Evolutionary conservation across 371 early-diverging fungal species (phyloP).

Genomic region (Batrachochytrium dendrobatidis): DNA sequence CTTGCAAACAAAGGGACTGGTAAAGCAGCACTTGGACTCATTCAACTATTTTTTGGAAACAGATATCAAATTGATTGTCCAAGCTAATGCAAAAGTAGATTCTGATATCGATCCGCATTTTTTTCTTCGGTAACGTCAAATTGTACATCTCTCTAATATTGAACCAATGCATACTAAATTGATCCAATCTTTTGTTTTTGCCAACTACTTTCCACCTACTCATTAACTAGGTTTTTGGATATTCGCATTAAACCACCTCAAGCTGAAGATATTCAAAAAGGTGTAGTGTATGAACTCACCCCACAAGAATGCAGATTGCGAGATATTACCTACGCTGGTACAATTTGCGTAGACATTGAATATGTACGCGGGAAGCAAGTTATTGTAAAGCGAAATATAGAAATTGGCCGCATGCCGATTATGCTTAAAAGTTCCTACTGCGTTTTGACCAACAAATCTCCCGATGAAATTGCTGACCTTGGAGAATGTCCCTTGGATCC

Average conservation of each 20-base stretch:
- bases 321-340: conserved; percentile 96
- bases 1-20: conserved; percentile 95
- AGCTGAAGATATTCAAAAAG: conserved; percentile 66
- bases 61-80: conserved; percentile 92
- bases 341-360: conserved; percentile 95
- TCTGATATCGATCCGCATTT: conserved; percentile 98
- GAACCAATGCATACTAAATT: too few species aligned
- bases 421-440: conserved; percentile 96
- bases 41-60: conserved; percentile 98
- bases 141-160: too few species aligned
- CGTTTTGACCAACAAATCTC: conserved; percentile 69
- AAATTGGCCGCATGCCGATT: conserved; percentile 97
- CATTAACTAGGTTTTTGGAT: conserved; percentile 81
- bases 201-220: too few species aligned
- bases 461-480: conserved; percentile 75
- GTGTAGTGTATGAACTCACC: conserved; percentile 51
- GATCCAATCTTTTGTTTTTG: neutral
- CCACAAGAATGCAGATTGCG: conserved; percentile 99
- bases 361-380: conserved; percentile 89
- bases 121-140: conserved; percentile 60
- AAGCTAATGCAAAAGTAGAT: conserved; percentile 91
- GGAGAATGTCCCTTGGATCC: conserved; percentile 98
- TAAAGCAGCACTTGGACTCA: conserved; percentile 99
- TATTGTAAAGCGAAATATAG: conserved; percentile 77
- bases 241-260: conserved; percentile 88